Base-by-base conservation (phyloP, 306 rosid genomes). In the Parietaria judaica region DNA sequence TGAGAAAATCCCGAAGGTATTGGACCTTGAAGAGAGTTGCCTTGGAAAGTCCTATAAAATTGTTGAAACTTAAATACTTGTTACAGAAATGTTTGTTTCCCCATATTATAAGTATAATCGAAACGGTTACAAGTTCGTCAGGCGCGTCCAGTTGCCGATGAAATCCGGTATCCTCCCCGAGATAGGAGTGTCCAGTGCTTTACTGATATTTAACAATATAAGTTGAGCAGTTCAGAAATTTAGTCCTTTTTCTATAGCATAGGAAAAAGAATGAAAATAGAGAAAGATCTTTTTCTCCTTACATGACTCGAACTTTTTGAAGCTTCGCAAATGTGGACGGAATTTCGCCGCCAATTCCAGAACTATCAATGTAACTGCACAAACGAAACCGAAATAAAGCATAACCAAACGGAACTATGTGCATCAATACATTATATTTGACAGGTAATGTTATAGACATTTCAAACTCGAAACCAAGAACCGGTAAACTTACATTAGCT, bases 21-120 rank as follows among this genome's bases (percentile, higher is more conserved):
- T 45, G 78, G 78, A 34, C 78, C 78, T 57, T 68, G 63, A 58
- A 74, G 70, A 43, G 70, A 56, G 61, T 74, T 74, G 17, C 78
- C 78, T 36, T 62, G 48, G 16, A 61, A 48, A 23, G 55, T 61
- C 45, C 66, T 61, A 34, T 31, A 61, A 61, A 47, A 61, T 37
- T 17, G 60, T 56, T 63, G 36, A 44, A 0, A 51, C 63, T 56
- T 68, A 3, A 48, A 14, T 3, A 60, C 7, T 45, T 11, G 48
- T 23, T 58, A 15, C 46, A 17, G 11, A 46, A 17, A 49, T 11
- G 45, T 41, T 41, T 41, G 45, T 41, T 5, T 41, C 9, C 7
- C 45, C 2, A 41, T 23, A 41, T 41, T 1, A 41, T 41, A 41
- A 8, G 6, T 41, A 41, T 41, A 3, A 41, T 41, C 9, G 7